Base-by-base conservation (phyloP, 2,329 filamentous ascomycete species). In the Colletotrichum australisinense region DNA sequence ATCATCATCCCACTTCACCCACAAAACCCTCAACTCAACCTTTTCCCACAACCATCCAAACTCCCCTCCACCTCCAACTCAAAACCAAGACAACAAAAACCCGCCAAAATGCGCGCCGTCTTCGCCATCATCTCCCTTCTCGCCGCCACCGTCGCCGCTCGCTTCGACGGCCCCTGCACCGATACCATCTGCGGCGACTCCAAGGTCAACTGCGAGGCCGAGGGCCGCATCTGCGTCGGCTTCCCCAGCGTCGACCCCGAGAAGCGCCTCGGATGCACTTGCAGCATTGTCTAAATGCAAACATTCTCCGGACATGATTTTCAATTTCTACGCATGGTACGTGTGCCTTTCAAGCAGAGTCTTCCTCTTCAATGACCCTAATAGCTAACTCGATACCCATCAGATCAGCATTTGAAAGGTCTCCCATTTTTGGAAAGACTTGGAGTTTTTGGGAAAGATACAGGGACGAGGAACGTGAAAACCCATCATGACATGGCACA, bases 201-300 rank as follows among this genome's bases (percentile, higher is more conserved):
- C 59, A 59, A 26, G n/a, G 26, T 69, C 26, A 73, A 73, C 66
- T 73, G 70, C 66, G 70, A 69, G 53, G 22, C 52, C 22, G 32
- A 65, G 24, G 70, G 70, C 70, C 59, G 26, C 66, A 35, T 73
- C 70, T 73, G 70, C 46, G 70, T 73, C 59, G 66, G 66, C n/a
- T 73, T 73, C 66, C 66, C 70, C 46, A 55, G 24, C 55, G 60
- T 73, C 38, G 67, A 69, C 46, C 16, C 64, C 5, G 66, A 73
- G 55, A 56, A 55, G 24, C 70, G 70, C 8, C 32, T 28, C 19
- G 70, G 70, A 9, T 73, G 70, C 70, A 59, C 66, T 59, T 73
- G 70, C 66, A 69, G 66, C 59, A 12, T 60, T n/a, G 70, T 30
- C 4, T 73, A 60, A 26, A 32, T 32, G 30, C 24, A 7, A 1